Conservation (phyloP, 768 basidiomycete genomes). For the Termitomyces sp. region DNA sequence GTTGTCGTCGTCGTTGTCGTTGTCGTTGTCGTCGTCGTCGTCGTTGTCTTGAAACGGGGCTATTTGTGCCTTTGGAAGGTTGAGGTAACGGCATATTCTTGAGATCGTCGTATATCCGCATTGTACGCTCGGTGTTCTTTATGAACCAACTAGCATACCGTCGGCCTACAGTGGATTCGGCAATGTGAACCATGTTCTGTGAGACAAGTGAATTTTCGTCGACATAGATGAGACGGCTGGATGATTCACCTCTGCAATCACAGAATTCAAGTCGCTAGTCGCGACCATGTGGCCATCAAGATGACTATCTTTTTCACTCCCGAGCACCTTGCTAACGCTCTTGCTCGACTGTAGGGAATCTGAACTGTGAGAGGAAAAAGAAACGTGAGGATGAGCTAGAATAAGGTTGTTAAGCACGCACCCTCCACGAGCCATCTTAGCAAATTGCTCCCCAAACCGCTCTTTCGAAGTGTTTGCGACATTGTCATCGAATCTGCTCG, state of each 20-base stretch:
- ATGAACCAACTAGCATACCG: conserved; percentile 98
- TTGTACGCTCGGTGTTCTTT: conserved; percentile 88
- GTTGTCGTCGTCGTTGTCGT: too few relatives aligned
- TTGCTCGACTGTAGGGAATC: conserved; percentile 78
- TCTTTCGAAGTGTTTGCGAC: conserved; percentile 92
- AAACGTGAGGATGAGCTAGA: not conserved
- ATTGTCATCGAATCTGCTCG: conserved; percentile 89
- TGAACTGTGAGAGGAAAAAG: conserved; percentile 32
- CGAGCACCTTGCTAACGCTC: conserved; percentile 64
- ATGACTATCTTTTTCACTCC: conserved; percentile 47
- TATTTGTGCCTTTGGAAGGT: conserved; percentile 21
- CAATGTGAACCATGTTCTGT: conserved; percentile 95
- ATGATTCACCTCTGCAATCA: conserved; percentile 78
- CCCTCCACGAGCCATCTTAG: conserved; percentile 81
- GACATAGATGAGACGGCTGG: not conserved
- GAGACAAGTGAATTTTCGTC: not conserved
- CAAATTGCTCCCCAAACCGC: conserved; percentile 85
- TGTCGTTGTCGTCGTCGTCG: too few relatives aligned
- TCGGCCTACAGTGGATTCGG: conserved; percentile 89
- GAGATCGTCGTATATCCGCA: conserved; percentile 79
- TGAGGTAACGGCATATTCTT: conserved; percentile 43
- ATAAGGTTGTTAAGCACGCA: conserved; percentile 13
- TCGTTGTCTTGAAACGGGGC: conserved; percentile 17
- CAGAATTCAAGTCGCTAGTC: conserved; percentile 93
- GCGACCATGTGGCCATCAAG: conserved; percentile 84